Base-by-base conservation (phyloP, 192 early-diverging fungal species). In the Rhizophagus sp. region DNA sequence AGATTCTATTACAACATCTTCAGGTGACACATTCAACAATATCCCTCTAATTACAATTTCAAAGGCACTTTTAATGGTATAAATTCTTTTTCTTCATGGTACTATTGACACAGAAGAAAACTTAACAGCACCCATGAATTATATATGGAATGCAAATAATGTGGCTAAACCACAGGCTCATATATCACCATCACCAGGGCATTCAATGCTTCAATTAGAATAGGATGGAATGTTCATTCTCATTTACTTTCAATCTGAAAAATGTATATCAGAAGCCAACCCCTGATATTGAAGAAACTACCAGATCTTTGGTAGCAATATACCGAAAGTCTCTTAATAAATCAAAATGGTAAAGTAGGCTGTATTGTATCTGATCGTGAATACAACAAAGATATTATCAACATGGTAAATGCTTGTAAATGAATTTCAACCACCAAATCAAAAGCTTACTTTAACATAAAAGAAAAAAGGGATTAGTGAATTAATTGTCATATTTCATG, bases 1-100 rank as follows among this genome's bases (percentile, higher is more conserved):
- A 97, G 81, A 89, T 96, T n/a, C 85, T 97, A 82, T 96, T 95
- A 75, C 94, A 88, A 65, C 96, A 96, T 89, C 98, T 99, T 88
- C 96, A 97, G 80, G 94, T 96, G 61, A 91, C 94, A 34, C 98
- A 99, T 89, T 91, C 92, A 57, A 88, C 92, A 12, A 90, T 90
- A 41, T 85, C 90, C 47, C 97, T 22, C 93, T 95, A 39, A 88
- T 86, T 99, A 97, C 87, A 94, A 96, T 85, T 99, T 99, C 88
- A 92, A 92, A 39, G 92, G 95, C 34, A 92, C 94, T 63, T 97
- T 93, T 82, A 93, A 92, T 66, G 91, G 90, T 39, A 92, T 93
- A 73, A 85, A 93, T 83, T 92, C 91, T 25, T 89, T 96, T 87
- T n/a, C 84, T 98, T 82, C 95, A 96, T 79, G 98, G 97, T 10